These are phyloP conservation scores for Clavaria fumosa DNA, from an alignment of 768 basidiomycete species.

Conservation along the genomic window DNA sequence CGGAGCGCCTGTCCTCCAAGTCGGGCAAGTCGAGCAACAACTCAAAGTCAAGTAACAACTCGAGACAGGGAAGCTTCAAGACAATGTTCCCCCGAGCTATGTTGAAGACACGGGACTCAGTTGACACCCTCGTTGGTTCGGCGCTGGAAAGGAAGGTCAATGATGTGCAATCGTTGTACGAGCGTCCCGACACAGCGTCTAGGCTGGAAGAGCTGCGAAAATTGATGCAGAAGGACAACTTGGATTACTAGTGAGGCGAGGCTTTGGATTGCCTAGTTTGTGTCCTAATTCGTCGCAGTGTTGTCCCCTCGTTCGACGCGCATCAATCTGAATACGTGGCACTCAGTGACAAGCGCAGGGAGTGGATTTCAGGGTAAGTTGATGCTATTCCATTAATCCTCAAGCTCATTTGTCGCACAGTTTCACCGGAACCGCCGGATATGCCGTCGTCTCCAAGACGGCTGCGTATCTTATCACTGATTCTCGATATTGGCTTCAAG, in stretches of 20 bases:
- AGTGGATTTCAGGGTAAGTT: constrained; percentile 66
- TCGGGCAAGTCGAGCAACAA: constrained; percentile 10
- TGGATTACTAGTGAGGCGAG: constrained; percentile 58
- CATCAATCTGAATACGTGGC: constrained; percentile 77
- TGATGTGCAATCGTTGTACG: constrained; percentile 39
- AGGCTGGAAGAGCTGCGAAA: constrained; percentile 47
- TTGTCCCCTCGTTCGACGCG: constrained; percentile 68
- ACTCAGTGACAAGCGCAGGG: constrained; percentile 55
- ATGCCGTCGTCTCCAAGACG: constrained; percentile 50
- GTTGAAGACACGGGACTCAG: constrained; percentile 43
- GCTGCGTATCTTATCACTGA: constrained; percentile 66
- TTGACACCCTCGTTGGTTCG: constrained; percentile 62
- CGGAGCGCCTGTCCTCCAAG: constrained; percentile 5
- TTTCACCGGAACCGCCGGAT: constrained; percentile 52
- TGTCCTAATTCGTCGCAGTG: constrained; percentile 23
- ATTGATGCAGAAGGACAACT: constrained; percentile 47
- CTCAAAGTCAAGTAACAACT: constrained; percentile 17
- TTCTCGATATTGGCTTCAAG: constrained; percentile 76
- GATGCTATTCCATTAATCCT: not conserved
- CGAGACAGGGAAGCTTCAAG: constrained; percentile 4
- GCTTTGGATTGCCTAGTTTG: constrained; percentile 5
- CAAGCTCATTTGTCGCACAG: constrained; percentile 11
- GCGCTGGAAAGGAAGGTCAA: constrained; percentile 55
- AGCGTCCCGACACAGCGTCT: constrained; percentile 40
- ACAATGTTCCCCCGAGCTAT: constrained; percentile 21